phyloP scores from a whole-genome alignment of 1,284 basidiomycete species.

The Ganoderma lucidum region DNA sequence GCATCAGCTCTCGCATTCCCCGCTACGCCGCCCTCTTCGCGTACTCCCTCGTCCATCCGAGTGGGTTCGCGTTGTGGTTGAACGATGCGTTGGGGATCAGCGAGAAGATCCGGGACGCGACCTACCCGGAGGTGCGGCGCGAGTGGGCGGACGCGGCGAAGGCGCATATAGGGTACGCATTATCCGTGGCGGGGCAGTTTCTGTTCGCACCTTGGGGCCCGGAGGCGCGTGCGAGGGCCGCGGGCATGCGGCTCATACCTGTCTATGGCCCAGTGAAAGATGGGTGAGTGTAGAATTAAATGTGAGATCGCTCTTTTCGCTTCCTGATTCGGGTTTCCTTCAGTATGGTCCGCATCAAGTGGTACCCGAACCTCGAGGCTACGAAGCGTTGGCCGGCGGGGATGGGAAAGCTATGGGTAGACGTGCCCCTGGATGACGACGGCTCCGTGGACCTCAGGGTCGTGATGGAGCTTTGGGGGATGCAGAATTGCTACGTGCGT shows the following conservation, averaged over 20 bases:
- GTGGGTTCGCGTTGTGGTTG: slow-evolving; percentile 6
- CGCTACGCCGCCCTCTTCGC: slow-evolving; percentile 15
- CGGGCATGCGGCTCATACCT: neutral
- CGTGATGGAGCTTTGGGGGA: slow-evolving; percentile 20
- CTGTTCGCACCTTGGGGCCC: slow-evolving; percentile 2
- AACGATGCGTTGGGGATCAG: neutral
- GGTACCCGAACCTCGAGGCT: slow-evolving; percentile 22
- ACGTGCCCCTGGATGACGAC: slow-evolving; percentile 16
- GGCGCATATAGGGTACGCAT: neutral
- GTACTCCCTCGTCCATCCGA: slow-evolving; percentile 17
- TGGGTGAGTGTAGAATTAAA: neutral
- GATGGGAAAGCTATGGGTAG: slow-evolving; percentile 16
- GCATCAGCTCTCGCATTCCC: neutral
- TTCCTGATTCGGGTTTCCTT: neutral
- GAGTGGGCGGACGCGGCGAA: neutral
- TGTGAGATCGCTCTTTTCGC: neutral
- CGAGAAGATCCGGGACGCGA: neutral
- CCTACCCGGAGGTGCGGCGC: neutral
- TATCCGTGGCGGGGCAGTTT: neutral
- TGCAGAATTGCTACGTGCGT: slow-evolving; percentile 31
- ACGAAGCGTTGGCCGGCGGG: slow-evolving; percentile 17
- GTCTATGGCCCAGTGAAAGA: neutral
- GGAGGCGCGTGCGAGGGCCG: neutral
- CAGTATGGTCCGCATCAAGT: slow-evolving; percentile 25
- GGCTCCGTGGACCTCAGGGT: slow-evolving; percentile 21